phyloP scores from a whole-genome alignment of 2,329 filamentous ascomycete genomes.

The Fusarium nurragi region DNA sequence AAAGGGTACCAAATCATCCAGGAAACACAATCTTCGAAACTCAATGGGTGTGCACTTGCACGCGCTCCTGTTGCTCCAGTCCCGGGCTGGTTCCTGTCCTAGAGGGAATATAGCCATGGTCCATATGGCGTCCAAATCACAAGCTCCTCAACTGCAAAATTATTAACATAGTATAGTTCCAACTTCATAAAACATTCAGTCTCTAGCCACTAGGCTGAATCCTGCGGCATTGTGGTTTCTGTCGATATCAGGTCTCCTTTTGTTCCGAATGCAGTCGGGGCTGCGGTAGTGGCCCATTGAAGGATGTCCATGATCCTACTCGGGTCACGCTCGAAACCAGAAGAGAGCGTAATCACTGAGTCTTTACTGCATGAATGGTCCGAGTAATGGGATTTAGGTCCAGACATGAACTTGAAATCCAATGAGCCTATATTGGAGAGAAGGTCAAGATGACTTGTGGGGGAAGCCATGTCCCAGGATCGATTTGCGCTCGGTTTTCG shows the following conservation, averaged over 20 bases:
- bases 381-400: conserved; percentile 15
- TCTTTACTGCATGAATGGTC: conserved; percentile 11
- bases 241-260: conserved; percentile 3
- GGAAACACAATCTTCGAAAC: neutral
- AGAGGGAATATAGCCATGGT: conserved; percentile 2
- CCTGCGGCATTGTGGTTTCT: neutral
- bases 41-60: neutral
- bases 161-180: neutral
- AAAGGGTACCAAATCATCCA: neutral
- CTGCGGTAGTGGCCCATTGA: conserved; percentile 9
- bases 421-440: conserved; percentile 10
- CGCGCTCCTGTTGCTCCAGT: neutral
- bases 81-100: conserved; percentile 6
- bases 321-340: conserved; percentile 4
- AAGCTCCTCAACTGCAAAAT: neutral
- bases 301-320: conserved; percentile 16
- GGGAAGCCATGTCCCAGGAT: conserved; percentile 10
- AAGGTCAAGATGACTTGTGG: neutral
- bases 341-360: conserved; percentile 17
- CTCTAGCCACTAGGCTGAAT: conserved; percentile 3
- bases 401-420: conserved; percentile 25
- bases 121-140: neutral
- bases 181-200: neutral
- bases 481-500: neutral
- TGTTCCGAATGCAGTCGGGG: neutral